Evolutionary conservation across 2,329 filamentous ascomycete species (phyloP), one percentile per base, ranked within the genome.

Genomic region (Alternaria dauci): DNA sequence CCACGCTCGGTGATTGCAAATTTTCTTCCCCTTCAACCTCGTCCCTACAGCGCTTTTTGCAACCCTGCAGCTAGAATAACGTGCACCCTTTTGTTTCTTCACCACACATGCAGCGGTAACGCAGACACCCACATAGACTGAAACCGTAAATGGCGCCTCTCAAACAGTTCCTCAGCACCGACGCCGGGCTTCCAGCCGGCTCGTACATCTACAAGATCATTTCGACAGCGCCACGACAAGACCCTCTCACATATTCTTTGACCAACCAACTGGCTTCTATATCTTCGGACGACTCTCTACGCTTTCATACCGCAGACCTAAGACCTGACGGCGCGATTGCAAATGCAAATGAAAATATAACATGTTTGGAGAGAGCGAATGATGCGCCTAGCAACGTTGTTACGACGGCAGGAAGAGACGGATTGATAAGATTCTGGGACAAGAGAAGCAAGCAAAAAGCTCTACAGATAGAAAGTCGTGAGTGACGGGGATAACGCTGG

Each of bases 321-420:
- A 82, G 86, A 0, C 83, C 86, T 3, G 67, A 84, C 26, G 80
- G 81, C 52, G 79, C 79, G 8, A 78, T 87, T 48, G 73, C 76
- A 36, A 86, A 85, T 9, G 80, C 83, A 32, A 88, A 91, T 65
- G 82, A 84, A 5, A 90, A 90, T 62, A 80, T 92, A 66, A 89
- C 88, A 14, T 87, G 86, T 62, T 80, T 92, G 30, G 83, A 85
- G 53, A 81, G 85, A 1, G 85, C 87, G 47, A 86, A 87, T 60
- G 79, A 78, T 5, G 77, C 76, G 20, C 76, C 76, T 26, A 82
- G 82, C 28, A 84, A 83, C 5, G 73, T 89, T 20, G 81, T 93
- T 6, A 87, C 86, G 60, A 93, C 91, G 0, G 87, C 90, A 0
- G 91, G 91, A 47, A 86, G 90, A 74, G 89, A 93, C 72, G 91